phyloP scores from a whole-genome alignment of 1,139 yeast genomes.

The Meyerozyma carpophila region DNA sequence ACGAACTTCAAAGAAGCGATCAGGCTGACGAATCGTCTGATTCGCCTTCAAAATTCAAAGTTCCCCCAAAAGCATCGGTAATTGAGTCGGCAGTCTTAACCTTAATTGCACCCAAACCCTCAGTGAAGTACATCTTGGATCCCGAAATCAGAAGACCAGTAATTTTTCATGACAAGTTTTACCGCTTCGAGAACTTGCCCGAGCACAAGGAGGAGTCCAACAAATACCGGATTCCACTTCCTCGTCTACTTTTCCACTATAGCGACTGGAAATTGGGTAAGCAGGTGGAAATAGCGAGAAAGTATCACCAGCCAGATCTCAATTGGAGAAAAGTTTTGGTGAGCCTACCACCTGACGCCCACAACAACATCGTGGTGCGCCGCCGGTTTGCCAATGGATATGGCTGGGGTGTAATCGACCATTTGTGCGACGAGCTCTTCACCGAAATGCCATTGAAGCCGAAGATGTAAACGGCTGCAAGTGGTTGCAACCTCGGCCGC shows the following conservation, averaged over 20 bases:
- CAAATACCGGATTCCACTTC: neutral
- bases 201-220: neutral
- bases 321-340: constrained; percentile 24
- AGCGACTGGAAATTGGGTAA: constrained; percentile 20
- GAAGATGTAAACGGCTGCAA: constrained; percentile 3
- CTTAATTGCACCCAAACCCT: constrained; percentile 40
- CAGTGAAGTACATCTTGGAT: constrained; percentile 24
- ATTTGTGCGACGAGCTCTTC: constrained; percentile 15
- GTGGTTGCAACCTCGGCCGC: neutral
- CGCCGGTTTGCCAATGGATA: constrained; percentile 23
- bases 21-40: neutral
- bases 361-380: constrained; percentile 22
- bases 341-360: constrained; percentile 23
- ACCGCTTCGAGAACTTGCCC: constrained; percentile 63
- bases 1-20: neutral
- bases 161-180: constrained; percentile 77
- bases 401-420: constrained; percentile 28
- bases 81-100: constrained; percentile 40
- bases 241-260: constrained; percentile 11
- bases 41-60: constrained; percentile 11
- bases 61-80: constrained; percentile 43
- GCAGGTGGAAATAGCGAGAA: constrained; percentile 21
- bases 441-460: constrained; percentile 2
- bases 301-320: constrained; percentile 18
- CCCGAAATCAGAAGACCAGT: constrained; percentile 46